These are phyloP conservation scores for Candida quercuum DNA, from an alignment of 805 yeast species.

Conservation along the genomic window DNA sequence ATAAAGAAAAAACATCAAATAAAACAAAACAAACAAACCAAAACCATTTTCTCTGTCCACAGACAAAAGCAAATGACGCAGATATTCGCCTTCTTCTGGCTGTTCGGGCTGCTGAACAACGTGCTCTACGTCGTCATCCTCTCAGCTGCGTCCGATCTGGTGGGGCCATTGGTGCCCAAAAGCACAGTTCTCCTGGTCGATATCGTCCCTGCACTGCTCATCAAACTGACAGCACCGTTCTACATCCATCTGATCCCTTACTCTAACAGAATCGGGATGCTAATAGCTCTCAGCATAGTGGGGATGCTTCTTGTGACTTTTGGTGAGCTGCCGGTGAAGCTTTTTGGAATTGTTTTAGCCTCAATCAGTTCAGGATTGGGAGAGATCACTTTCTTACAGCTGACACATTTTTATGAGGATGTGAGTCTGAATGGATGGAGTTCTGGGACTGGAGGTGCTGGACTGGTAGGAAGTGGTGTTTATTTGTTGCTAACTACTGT, in stretches of 20 bases:
- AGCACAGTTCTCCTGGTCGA: conserved; percentile 83
- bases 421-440: conserved; percentile 81
- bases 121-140: conserved; percentile 86
- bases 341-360: conserved; percentile 73
- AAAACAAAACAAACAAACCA: neutral
- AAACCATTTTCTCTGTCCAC: no score
- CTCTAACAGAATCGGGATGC: conserved; percentile 39
- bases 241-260: conserved; percentile 66
- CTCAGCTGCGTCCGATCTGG: conserved; percentile 89
- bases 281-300: conserved; percentile 52
- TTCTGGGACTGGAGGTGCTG: conserved; percentile 96
- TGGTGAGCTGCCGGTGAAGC: conserved; percentile 30
- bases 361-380: conserved; percentile 87
- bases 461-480: conserved; percentile 72
- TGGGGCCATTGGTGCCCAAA: conserved; percentile 79
- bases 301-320: conserved; percentile 69
- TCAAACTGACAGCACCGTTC: conserved; percentile 76
- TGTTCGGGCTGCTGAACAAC: conserved; percentile 84
- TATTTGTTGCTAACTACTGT: conserved; percentile 72
- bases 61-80: conserved; percentile 1
- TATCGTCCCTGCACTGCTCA: conserved; percentile 71
- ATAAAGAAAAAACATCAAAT: neutral
- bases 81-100: conserved; percentile 57
- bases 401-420: conserved; percentile 70
- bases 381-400: conserved; percentile 79